Evolutionary conservation across 2,329 filamentous ascomycete genomes (phyloP).

Genomic region (Penicillium sp.): DNA sequence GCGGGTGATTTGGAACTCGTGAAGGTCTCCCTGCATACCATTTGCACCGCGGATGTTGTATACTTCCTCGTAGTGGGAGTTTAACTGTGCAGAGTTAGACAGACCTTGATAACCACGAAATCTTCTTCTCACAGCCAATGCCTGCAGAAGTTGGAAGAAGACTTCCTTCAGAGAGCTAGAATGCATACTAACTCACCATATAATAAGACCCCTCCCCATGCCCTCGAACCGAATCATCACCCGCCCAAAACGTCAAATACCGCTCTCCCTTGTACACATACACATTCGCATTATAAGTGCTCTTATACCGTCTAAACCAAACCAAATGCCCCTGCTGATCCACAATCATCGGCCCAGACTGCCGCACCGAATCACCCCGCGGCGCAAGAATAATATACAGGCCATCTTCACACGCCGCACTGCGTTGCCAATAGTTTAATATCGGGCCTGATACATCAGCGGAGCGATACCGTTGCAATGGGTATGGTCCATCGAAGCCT

Average conservation of each 20-base stretch:
- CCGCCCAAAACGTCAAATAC: slow-evolving; percentile 59
- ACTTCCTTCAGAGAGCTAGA: too few species aligned
- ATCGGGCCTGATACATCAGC: slow-evolving; percentile 32
- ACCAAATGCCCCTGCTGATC: slow-evolving; percentile 53
- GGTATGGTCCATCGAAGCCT: slow-evolving; percentile 35
- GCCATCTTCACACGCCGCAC: slow-evolving; percentile 46
- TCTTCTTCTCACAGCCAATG: too few species aligned
- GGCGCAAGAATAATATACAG: slow-evolving; percentile 51
- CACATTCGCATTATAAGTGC: slow-evolving; percentile 55
- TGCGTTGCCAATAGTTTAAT: slow-evolving; percentile 34
- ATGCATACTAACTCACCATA: too few species aligned
- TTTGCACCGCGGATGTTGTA: slow-evolving; percentile 48
- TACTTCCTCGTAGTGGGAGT: slow-evolving; percentile 43
- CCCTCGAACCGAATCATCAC: slow-evolving; percentile 52
- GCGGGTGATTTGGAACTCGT: slow-evolving; percentile 54
- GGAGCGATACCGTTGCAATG: slow-evolving; percentile 36
- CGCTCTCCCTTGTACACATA: slow-evolving; percentile 52
- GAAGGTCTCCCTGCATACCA: slow-evolving; percentile 46
- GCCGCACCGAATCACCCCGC: slow-evolving; percentile 39
- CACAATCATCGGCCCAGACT: slow-evolving; percentile 53
- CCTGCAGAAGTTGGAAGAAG: too few species aligned
- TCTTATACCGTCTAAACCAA: slow-evolving; percentile 50
- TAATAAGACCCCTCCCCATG: slow-evolving; percentile 56
- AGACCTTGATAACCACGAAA: too few species aligned
- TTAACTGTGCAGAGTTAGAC: slow-evolving; percentile 27